These are phyloP conservation scores for Cystobasidium tubakii DNA, from an alignment of 768 basidiomycete species.

Conservation along the genomic window DNA sequence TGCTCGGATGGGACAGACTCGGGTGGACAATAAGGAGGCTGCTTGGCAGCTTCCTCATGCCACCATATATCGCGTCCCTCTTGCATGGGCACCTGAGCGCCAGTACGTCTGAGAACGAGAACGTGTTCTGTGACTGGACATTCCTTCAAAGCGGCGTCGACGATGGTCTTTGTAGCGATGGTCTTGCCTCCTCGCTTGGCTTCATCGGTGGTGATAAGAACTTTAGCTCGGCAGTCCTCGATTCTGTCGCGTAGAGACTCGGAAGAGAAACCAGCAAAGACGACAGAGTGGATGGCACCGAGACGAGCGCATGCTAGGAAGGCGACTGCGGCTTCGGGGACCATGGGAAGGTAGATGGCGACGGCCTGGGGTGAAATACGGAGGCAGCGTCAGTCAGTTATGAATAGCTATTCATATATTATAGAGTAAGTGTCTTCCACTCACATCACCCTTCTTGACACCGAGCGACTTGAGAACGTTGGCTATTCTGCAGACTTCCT, in stretches of 20 bases:
- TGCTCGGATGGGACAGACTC: constrained; percentile 88
- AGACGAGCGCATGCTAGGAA: constrained; percentile 97
- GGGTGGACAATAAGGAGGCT: constrained; percentile 78
- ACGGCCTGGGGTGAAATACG: constrained; percentile 55
- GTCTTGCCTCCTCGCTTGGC: constrained; percentile 87
- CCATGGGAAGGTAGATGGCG: constrained; percentile 76
- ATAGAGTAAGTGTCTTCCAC: constrained; percentile 40
- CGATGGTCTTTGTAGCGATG: constrained; percentile 89
- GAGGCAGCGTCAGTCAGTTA: background rate
- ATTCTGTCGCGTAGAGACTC: constrained; percentile 90
- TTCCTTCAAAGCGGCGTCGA: constrained; percentile 79
- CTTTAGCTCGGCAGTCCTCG: constrained; percentile 76
- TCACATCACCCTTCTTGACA: constrained; percentile 81
- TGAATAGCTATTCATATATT: background rate
- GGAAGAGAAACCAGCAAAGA: constrained; percentile 94
- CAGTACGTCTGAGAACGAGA: constrained; percentile 80
- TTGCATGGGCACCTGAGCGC: constrained; percentile 71
- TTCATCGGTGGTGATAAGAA: constrained; percentile 95
- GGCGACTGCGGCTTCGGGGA: constrained; percentile 89
- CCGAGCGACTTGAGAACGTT: constrained; percentile 86
- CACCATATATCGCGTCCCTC: constrained; percentile 88
- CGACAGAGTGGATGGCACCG: constrained; percentile 91
- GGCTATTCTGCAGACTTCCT: constrained; percentile 79
- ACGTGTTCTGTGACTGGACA: constrained; percentile 83
- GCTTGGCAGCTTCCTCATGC: constrained; percentile 82